Base-by-base conservation (phyloP, 1,139 yeast species). In the Hemisphaericaspora xylofermentans region DNA sequence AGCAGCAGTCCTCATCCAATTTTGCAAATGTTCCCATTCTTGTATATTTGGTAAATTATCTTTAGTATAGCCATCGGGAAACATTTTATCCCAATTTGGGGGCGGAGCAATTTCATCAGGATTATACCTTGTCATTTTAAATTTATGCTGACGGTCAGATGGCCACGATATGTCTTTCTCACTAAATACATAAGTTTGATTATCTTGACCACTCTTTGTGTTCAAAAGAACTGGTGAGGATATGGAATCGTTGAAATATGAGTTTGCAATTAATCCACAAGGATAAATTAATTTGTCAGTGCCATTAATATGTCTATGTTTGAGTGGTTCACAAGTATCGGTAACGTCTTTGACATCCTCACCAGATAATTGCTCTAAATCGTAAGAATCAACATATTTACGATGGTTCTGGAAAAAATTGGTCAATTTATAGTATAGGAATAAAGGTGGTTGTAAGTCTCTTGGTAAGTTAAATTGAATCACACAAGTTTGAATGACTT, bases 261-360 rank as follows among this genome's bases (percentile, higher is more conserved):
- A 85, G 64, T 93, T 93, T 39, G 98, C 97, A 58, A 93, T 91
- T 46, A 93, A 71, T 0, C 98, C 98, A 67, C 98, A 93, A 7
- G 98, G 98, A 60, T 93, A 93, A 16, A 68, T 53, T 38, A 68
- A 55, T 46, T 64, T 70, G n/a, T 47, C 47, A 22, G 68, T 69
- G 14, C 64, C 68, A 30, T 75, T 72, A 22, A 51, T 46, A 2
- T 53, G 54, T 7, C 53, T 45, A 40, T 68, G 66, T 41, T 69
- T 71, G 56, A 85, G 61, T 1, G 89, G 88, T 36, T 71, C 68
- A 61, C 94, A 85, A 44, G 81, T 76, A 33, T 68, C 64, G 14
- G 72, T 68, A 2, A 84, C 58, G 36, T 64, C 58, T 0, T 66
- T 40, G 1, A 83, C 79, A 0, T 87, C 87, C 5, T 68, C 61